These are phyloP conservation scores for Diaporthe helianthi DNA, from an alignment of 2,329 filamentous ascomycete genomes.

Conservation along the genomic window DNA sequence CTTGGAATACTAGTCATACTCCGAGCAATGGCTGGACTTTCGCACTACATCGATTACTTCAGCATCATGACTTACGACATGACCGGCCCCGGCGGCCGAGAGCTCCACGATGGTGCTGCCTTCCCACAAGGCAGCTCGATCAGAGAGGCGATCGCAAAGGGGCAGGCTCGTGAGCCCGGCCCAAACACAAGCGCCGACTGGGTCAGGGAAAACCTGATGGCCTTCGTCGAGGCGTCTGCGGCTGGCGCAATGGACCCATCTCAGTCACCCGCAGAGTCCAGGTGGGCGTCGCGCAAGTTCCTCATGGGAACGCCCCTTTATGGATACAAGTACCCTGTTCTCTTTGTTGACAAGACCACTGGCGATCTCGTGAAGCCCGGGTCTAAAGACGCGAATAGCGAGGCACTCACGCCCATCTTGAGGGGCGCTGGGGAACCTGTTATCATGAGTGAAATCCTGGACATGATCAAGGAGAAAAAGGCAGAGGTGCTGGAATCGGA, in stretches of 20 bases:
- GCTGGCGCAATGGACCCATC: conserved; percentile 7
- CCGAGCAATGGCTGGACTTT: conserved; percentile 32
- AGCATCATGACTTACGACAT: conserved; percentile 39
- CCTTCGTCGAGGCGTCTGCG: conserved; percentile 30
- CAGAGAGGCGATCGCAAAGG: conserved; percentile 13
- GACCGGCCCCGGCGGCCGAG: conserved; percentile 34
- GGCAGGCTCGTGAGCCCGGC: conserved; percentile 34
- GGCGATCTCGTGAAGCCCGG: conserved; percentile 25
- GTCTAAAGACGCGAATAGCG: background rate
- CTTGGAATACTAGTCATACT: conserved; percentile 17
- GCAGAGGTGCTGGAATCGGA: conserved; percentile 24
- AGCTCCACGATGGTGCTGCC: background rate
- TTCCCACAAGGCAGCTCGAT: conserved; percentile 22
- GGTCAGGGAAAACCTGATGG: conserved; percentile 32
- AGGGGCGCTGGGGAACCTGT: conserved; percentile 31
- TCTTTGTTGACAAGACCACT: conserved; percentile 25
- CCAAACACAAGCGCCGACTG: conserved; percentile 35
- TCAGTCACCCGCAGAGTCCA: conserved; percentile 18
- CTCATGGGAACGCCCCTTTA: conserved; percentile 37
- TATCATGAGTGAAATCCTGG: conserved; percentile 28
- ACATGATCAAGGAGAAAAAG: conserved; percentile 27
- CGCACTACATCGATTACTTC: conserved; percentile 36
- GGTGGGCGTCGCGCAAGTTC: conserved; percentile 32
- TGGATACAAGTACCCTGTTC: conserved; percentile 37
- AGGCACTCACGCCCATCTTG: conserved; percentile 14